Evolutionary conservation across 805 yeast genomes (phyloP).

Genomic region (Saccharomycopsis sp.): DNA sequence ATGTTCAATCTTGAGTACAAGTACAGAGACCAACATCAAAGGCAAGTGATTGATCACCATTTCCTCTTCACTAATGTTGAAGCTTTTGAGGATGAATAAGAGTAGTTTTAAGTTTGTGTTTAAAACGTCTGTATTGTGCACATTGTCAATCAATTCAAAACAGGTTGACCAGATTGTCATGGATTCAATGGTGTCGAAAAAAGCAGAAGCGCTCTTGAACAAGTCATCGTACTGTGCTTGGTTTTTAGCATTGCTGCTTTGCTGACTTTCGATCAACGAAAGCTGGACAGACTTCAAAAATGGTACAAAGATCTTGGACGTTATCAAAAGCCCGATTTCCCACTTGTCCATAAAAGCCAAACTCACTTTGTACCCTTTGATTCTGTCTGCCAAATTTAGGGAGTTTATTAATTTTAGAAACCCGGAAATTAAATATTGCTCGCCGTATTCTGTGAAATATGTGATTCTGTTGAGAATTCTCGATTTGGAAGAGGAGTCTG

Average conservation of each 20-base stretch:
- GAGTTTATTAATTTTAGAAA: conserved; percentile 37
- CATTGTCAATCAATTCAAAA: conserved; percentile 25
- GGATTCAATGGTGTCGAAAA: conserved; percentile 85
- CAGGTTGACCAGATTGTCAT: conserved; percentile 65
- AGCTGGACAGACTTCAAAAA: conserved; percentile 36
- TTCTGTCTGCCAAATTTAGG: conserved; percentile 26
- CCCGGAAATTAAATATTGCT: conserved; percentile 41
- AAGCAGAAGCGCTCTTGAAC: conserved; percentile 49
- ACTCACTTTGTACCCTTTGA: conserved; percentile 54
- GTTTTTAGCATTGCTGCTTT: background rate
- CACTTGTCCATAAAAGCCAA: conserved; percentile 81
- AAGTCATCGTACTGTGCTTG: conserved; percentile 34
- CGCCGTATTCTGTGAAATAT: conserved; percentile 56
- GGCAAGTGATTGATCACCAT: conserved; percentile 74
- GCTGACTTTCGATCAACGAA: conserved; percentile 9
- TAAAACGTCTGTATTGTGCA: background rate
- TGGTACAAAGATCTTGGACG: conserved; percentile 64
- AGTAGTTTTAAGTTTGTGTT: conserved; percentile 38
- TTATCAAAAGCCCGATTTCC: conserved; percentile 78
- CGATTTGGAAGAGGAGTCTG: background rate
- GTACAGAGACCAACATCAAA: conserved; percentile 38
- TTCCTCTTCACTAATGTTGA: conserved; percentile 80
- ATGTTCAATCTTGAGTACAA: conserved; percentile 1
- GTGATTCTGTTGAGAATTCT: conserved; percentile 30
- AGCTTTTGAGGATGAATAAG: conserved; percentile 50